Percentiles rank a stretch among this genome's conserved stretches.
These are phyloP conservation scores for Isochrysis galbana DNA, from an alignment of 78 protist species.

Conservation along the genomic window DNA sequence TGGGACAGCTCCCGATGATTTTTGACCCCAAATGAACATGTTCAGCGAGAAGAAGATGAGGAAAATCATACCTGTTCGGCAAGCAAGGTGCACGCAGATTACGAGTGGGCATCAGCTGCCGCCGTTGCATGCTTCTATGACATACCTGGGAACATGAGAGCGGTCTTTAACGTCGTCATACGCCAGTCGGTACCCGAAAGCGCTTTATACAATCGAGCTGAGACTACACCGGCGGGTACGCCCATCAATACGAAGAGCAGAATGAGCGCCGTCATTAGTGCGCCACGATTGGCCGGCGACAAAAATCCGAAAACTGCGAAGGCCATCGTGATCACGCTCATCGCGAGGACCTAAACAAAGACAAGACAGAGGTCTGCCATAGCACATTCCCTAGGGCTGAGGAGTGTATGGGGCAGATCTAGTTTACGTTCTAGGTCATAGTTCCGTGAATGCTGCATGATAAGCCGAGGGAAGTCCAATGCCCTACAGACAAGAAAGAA, in stretches of 20 bases:
- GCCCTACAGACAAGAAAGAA: not conserved
- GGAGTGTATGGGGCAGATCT: no score
- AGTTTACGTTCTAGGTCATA: no score
- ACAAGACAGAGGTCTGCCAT: no score
- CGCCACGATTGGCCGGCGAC: constrained; percentile 86
- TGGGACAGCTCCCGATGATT: constrained; percentile 86
- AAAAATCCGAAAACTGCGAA: constrained; percentile 66
- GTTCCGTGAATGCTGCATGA: no score
- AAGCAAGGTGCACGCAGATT: no score
- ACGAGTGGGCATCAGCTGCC: no score
- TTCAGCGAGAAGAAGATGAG: constrained; percentile 77
- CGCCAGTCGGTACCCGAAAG: constrained; percentile 90
- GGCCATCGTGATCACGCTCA: constrained; percentile 66
- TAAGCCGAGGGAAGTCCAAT: no score
- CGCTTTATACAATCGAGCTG: constrained; percentile 67
- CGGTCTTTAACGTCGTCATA: constrained; percentile 82
- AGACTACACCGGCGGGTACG: constrained; percentile 55
- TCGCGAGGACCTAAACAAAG: constrained; percentile 57
- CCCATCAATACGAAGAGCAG: constrained; percentile 82
- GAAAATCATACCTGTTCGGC: constrained; percentile 32
- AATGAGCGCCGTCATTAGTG: constrained; percentile 78
- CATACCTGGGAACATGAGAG: constrained; percentile 62
- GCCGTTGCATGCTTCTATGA: no score
- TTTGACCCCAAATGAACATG: constrained; percentile 75
- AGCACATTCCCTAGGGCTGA: no score